Evolutionary conservation across 345 rosid species (phyloP).

Genomic region (Salix caprea): DNA sequence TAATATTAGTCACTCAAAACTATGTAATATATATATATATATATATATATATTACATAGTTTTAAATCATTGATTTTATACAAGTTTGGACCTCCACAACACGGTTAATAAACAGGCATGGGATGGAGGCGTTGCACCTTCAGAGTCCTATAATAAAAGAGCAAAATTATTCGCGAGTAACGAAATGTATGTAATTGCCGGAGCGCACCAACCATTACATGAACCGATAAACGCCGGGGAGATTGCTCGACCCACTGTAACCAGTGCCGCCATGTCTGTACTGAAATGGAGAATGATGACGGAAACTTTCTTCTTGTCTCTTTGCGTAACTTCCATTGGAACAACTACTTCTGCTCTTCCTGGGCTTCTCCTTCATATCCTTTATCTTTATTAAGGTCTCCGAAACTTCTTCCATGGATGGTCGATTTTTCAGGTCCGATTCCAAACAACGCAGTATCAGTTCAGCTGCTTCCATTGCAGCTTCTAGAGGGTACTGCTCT

Average conservation of each 20-base stretch:
- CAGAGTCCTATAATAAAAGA: background rate
- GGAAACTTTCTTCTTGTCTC: background rate
- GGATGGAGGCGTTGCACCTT: background rate
- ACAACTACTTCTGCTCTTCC: slow-evolving; percentile 16
- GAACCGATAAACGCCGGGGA: background rate
- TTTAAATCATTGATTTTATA: background rate
- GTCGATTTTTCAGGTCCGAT: slow-evolving; percentile 59
- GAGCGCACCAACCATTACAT: background rate
- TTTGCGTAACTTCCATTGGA: background rate
- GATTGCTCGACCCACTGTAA: background rate
- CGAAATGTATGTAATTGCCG: background rate
- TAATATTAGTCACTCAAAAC: no score
- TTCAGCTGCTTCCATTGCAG: slow-evolving; percentile 40
- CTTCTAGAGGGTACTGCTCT: slow-evolving; percentile 44
- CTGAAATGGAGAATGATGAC: background rate
- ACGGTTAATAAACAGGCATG: background rate
- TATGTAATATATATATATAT: no score
- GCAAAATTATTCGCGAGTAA: background rate
- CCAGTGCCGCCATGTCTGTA: slow-evolving; percentile 5
- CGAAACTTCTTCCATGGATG: slow-evolving; percentile 65
- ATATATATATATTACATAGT: no score
- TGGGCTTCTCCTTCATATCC: slow-evolving; percentile 31
- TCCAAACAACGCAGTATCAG: slow-evolving; percentile 52
- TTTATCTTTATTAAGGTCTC: slow-evolving; percentile 33
- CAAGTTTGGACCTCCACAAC: background rate